phyloP scores from a whole-genome alignment of 257 asterid species.

The Ilex asprella region DNA sequence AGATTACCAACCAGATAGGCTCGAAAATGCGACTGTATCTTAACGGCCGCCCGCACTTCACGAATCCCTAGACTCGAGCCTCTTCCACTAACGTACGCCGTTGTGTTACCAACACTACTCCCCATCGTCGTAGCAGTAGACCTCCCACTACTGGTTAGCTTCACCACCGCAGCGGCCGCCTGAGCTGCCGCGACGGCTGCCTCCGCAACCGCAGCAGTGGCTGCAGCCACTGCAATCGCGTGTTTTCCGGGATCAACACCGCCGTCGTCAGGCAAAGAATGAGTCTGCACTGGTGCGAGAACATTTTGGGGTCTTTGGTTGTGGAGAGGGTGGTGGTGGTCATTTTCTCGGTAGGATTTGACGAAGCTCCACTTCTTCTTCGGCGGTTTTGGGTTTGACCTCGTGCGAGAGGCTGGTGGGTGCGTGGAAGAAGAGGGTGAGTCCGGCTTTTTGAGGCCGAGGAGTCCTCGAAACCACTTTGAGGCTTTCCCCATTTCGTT shows the following conservation, averaged over 20 bases:
- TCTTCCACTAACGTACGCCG: slow-evolving; percentile 15
- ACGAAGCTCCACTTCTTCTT: slow-evolving; percentile 68
- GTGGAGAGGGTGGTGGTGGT: slow-evolving; percentile 7
- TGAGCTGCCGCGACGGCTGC: slow-evolving; percentile 83
- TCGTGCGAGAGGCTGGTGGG: slow-evolving; percentile 8
- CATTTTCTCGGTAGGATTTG: slow-evolving; percentile 33
- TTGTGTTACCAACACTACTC: not conserved
- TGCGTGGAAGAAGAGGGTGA: slow-evolving; percentile 5
- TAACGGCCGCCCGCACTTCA: slow-evolving; percentile 30
- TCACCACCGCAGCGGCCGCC: slow-evolving; percentile 69
- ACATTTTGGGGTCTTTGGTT: not conserved
- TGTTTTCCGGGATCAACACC: slow-evolving; percentile 41
- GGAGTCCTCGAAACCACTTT: slow-evolving; percentile 71
- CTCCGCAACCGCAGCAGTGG: slow-evolving; percentile 67
- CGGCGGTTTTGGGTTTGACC: slow-evolving; percentile 22
- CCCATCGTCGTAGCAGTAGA: not conserved
- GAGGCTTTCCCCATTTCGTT: slow-evolving; percentile 72
- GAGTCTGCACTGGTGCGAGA: not conserved
- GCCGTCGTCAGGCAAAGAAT: slow-evolving; percentile 2
- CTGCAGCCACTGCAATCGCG: slow-evolving; percentile 67
- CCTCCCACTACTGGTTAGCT: slow-evolving; percentile 27
- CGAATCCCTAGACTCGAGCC: slow-evolving; percentile 10
- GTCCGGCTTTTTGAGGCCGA: slow-evolving; percentile 54
- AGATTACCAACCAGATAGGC: slow-evolving; percentile 42
- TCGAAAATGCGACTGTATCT: slow-evolving; percentile 47